Base-by-base conservation (phyloP, 768 basidiomycete genomes). In the Pulveroboletus frians region DNA sequence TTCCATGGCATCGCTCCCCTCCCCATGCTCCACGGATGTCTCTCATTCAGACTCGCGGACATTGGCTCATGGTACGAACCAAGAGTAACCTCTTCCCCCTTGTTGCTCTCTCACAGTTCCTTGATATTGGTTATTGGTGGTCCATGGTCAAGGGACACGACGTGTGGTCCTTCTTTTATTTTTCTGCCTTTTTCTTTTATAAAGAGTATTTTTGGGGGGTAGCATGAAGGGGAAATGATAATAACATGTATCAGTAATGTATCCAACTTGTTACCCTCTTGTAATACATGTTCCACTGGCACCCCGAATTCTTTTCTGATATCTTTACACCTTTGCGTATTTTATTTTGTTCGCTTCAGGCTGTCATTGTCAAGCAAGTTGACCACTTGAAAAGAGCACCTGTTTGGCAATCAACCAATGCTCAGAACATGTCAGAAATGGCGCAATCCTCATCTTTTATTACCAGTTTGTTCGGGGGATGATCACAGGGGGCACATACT, bases 201-300 rank as follows among this genome's bases (percentile, higher is more conserved):
- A 26, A 50, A 53, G 37, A 41, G 20, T 52, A 45, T 31, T 29
- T 44, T 52, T 44, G 21, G 1, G 51, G 37, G n/a, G 39, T 39
- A 31, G 23, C 41, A 39, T 23, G 14, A 14, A 35, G 52, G 47
- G 35, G 39, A 32, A 40, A 46, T 34, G 49, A 50, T 37, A 53
- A 43, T 56, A 49, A 51, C 54, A 43, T 62, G 59, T 64, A 63
- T 39, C 45, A 49, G 51, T 63, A 54, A 59, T 49, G 52, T 60
- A 57, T 57, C 34, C 54, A 40, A 47, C 26, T 53, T 39, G 53
- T 62, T 53, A 50, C 60, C 54, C 51, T 53, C 50, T 52, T 65
- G 62, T 65, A 65, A 56, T 53, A 40, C 48, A 31, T 34, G 34
- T 49, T 42, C 27, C 50, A 20, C 39, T 14, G n/a, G n/a, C n/a